Base-by-base conservation (phyloP, 2,329 filamentous ascomycete genomes). In the Pseudocercospora eumusae region DNA sequence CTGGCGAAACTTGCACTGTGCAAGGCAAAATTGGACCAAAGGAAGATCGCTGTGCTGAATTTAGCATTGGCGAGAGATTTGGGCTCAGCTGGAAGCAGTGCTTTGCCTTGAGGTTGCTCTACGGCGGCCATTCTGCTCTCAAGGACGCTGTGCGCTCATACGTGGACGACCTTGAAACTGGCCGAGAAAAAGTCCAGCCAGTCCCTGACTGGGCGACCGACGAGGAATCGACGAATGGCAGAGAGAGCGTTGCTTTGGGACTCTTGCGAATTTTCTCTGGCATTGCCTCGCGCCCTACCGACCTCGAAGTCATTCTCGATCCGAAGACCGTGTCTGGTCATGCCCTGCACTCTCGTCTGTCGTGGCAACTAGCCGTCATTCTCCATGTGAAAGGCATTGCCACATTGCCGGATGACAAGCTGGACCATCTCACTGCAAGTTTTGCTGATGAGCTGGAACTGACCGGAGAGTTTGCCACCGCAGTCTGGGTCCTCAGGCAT, bases 61-160 rank as follows among this genome's bases (percentile, higher is more conserved):
- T 99, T 73, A 83, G 87, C 58, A 90, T 99, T 66, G 90, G 92
- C 0, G 84, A 90, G 70, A 88, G 88, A 52, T 99, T 97, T 74
- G 86, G 86, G 4, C 82, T 99, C 36, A 90, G 96, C 74, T 99
- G 95, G 95, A 88, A 91, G 75, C 93, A 96, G 73, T 88, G 93
- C 0, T 96, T 99, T 75, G 93, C 91, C 10, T 82, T 99, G 55
- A 87, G 93, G 47, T 81, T 99, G 1, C 98, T 92, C 90, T 99
- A 96, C 75, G 88, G 88, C 49, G 90, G 87, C 44, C 82, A 85
- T 2, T 80, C 84, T 33, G 82, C 87, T 42, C 82, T 97, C 47
- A 85, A 88, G 55, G 80, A 82, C 50, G 93, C 93, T 2, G 88
- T 99, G 4, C 77, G 82, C 47, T 83, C 84, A 27, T 99, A 92